These are phyloP conservation scores for Solanum sejunctum DNA, from an alignment of 257 asterid genomes.

Conservation along the genomic window DNA sequence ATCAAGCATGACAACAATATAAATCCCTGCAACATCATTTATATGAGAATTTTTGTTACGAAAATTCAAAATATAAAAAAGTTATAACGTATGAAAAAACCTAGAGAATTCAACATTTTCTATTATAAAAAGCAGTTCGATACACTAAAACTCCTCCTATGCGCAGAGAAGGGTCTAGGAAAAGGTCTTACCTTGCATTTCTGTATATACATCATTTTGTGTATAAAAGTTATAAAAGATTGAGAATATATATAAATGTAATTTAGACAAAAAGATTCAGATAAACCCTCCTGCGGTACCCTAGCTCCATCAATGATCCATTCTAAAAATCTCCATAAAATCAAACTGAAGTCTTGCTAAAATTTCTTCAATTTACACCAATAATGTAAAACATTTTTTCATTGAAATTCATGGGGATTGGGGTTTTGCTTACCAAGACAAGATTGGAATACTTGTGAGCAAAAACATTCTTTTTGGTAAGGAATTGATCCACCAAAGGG, in stretches of 20 bases:
- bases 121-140: too few species aligned
- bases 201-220: too few species aligned
- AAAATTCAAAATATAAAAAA: not conserved
- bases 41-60: not conserved
- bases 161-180: too few species aligned
- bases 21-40: constrained; percentile 39
- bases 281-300: not conserved
- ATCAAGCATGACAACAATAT: constrained; percentile 78
- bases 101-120: not conserved
- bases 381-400: not conserved
- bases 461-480: constrained; percentile 62
- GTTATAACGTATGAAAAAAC: not conserved
- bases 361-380: not conserved
- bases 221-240: too few species aligned
- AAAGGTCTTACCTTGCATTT: too few species aligned
- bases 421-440: constrained; percentile 35
- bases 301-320: not conserved
- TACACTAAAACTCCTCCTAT: too few species aligned
- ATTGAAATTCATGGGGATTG: not conserved
- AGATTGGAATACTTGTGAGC: constrained; percentile 52
- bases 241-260: not conserved
- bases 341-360: too few species aligned
- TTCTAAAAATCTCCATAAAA: not conserved
- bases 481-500: constrained; percentile 63
- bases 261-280: not conserved